A percentile compares a stretch with the other conserved stretches of the same genome.
These are phyloP conservation scores for Porogramme epimiltina DNA, from an alignment of 1,284 basidiomycete genomes.

Conservation along the genomic window DNA sequence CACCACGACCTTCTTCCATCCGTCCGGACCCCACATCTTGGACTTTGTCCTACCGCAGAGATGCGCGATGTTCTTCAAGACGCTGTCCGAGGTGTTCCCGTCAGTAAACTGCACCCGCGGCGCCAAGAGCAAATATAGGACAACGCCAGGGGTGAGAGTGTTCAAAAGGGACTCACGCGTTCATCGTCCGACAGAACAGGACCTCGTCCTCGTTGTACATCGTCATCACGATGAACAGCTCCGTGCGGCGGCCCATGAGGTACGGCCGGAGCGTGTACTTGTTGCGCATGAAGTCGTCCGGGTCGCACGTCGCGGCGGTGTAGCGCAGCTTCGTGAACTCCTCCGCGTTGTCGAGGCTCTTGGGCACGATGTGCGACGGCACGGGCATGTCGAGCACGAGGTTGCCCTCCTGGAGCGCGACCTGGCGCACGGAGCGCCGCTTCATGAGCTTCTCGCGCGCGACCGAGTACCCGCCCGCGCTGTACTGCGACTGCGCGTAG, in stretches of 20 bases:
- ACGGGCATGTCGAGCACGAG: conserved; percentile 82
- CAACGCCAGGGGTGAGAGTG: too few relatives aligned
- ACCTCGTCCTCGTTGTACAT: conserved; percentile 97
- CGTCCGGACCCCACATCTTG: conserved; percentile 92
- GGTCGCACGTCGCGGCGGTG: conserved; percentile 93
- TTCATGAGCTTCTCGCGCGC: conserved; percentile 79
- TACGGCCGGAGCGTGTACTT: conserved; percentile 87
- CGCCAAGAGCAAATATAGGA: not conserved
- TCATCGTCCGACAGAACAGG: conserved; percentile 85
- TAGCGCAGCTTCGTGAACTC: conserved; percentile 89
- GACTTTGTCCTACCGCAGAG: conserved; percentile 81
- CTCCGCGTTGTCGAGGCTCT: conserved; percentile 60
- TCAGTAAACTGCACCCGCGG: conserved; percentile 7
- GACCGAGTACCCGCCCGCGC: conserved; percentile 58
- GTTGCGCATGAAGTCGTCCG: conserved; percentile 80
- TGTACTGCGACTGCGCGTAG: conserved; percentile 45
- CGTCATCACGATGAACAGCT: conserved; percentile 94
- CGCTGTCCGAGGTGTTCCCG: conserved; percentile 41
- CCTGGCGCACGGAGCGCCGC: conserved; percentile 76
- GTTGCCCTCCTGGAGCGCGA: conserved; percentile 83
- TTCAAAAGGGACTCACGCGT: conserved; percentile 58
- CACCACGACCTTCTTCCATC: conserved; percentile 96
- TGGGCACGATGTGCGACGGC: conserved; percentile 76
- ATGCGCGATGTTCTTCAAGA: conserved; percentile 89
- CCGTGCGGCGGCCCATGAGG: conserved; percentile 83